Conservation (phyloP, 179 eudicot species). For the Spinacia oleracea region DNA sequence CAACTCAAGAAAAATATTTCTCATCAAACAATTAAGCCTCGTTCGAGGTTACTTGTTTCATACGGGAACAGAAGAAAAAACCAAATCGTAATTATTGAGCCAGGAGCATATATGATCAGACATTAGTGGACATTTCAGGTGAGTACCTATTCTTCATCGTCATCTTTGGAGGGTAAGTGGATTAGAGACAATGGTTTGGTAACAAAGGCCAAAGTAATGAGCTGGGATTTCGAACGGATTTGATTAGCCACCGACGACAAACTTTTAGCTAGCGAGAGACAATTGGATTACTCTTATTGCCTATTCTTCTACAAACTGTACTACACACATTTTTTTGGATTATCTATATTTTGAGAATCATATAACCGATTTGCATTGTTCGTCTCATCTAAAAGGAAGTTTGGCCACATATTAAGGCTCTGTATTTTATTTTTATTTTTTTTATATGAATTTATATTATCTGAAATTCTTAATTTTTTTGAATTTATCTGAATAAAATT, state of each 20-base stretch:
- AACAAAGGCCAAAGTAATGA: constrained; percentile 4
- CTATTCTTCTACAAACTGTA: no score
- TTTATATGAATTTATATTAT: no score
- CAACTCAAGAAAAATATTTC: no score
- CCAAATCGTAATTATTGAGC: not conserved
- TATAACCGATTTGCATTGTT: no score
- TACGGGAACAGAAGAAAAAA: not conserved
- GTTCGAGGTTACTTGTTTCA: not conserved
- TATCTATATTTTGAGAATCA: no score
- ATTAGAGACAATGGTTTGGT: not conserved
- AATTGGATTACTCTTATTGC: not conserved
- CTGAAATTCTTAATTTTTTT: no score
- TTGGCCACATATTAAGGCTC: no score
- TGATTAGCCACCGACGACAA: constrained; percentile 6
- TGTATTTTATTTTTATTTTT: no score
- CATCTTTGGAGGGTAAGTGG: not conserved
- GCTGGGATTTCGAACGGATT: not conserved
- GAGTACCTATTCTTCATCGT: not conserved
- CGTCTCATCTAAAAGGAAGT: no score
- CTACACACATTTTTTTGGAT: not conserved
- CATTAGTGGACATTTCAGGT: not conserved
- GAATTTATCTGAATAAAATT: no score
- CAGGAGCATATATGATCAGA: not conserved
- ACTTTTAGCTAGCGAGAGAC: not conserved
- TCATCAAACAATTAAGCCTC: no score